Conservation (phyloP, 2,329 filamentous ascomycete species). For the Zasmidium cellare region DNA sequence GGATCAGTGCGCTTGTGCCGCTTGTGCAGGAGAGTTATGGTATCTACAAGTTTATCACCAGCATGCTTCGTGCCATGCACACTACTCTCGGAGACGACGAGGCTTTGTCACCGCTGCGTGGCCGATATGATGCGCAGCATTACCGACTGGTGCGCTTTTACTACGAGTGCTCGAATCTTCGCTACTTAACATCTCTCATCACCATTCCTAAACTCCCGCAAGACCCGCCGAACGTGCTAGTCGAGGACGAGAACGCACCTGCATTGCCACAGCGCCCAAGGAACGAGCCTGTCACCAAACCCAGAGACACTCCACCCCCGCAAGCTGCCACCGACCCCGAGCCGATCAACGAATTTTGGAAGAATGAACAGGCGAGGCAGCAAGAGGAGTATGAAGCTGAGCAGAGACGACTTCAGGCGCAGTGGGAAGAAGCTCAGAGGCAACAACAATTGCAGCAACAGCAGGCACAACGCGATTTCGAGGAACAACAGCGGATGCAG, state of each 20-base stretch:
- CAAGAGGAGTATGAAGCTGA: constrained; percentile 95
- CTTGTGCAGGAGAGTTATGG: constrained; percentile 97
- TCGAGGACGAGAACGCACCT: constrained; percentile 75
- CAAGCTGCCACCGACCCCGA: constrained; percentile 78
- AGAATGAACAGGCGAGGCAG: constrained; percentile 83
- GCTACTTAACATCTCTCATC: constrained; percentile 94
- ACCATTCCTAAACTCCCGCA: constrained; percentile 94
- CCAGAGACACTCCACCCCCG: constrained; percentile 66
- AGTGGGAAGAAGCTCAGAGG: constrained; percentile 77
- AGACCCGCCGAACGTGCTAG: constrained; percentile 85
- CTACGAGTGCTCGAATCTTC: constrained; percentile 96
- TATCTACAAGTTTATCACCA: constrained; percentile 99
- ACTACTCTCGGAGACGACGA: constrained; percentile 87
- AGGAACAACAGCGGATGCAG: constrained; percentile 86
- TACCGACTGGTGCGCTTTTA: constrained; percentile 97
- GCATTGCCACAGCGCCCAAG: constrained; percentile 75
- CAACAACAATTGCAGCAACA: constrained; percentile 80
- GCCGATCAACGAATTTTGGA: constrained; percentile 98
- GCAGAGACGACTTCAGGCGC: constrained; percentile 82
- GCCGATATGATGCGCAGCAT: constrained; percentile 91
- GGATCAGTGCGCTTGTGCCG: constrained; percentile 89
- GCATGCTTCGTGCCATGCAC: constrained; percentile 98
- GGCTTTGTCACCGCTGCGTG: constrained; percentile 81
- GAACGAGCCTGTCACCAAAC: constrained; percentile 66
- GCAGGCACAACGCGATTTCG: constrained; percentile 91